These are phyloP conservation scores for Acrocalymma vagum DNA, from an alignment of 2,329 filamentous ascomycete species.

Conservation along the genomic window DNA sequence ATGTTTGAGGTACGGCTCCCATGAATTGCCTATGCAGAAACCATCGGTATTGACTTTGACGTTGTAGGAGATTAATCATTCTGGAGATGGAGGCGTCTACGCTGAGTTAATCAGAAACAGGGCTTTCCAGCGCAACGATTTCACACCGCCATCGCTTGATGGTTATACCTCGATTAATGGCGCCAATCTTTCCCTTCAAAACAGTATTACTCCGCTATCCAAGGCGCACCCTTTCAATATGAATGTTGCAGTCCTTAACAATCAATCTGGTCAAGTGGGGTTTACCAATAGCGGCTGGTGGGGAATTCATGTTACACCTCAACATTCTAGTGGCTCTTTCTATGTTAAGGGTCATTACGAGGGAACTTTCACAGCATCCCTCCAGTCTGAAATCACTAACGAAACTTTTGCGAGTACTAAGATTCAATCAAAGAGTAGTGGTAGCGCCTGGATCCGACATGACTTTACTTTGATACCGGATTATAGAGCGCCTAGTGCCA, in stretches of 20 bases:
- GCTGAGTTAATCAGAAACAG: conserved; percentile 73
- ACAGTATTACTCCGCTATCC: conserved; percentile 61
- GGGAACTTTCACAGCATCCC: conserved; percentile 31
- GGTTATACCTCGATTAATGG: conserved; percentile 65
- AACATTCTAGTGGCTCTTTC: conserved; percentile 56
- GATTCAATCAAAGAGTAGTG: conserved; percentile 9
- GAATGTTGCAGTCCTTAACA: conserved; percentile 38
- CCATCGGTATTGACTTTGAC: too few relatives aligned
- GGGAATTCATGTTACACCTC: conserved; percentile 56
- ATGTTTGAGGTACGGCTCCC: too few relatives aligned
- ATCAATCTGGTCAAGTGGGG: too few relatives aligned
- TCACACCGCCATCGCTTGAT: conserved; percentile 45
- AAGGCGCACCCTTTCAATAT: conserved; percentile 62
- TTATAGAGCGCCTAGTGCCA: conserved; percentile 46
- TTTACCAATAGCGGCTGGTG: conserved; percentile 52
- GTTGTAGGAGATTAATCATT: conserved; percentile 71
- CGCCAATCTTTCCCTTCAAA: conserved; percentile 55
- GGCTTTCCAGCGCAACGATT: conserved; percentile 65
- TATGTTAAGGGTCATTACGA: conserved; percentile 42
- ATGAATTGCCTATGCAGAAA: too few relatives aligned
- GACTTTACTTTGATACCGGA: conserved; percentile 16
- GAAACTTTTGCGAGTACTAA: conserved; percentile 21
- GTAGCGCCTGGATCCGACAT: conserved; percentile 18
- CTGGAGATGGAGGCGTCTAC: conserved; percentile 74
- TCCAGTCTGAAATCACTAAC: conserved; percentile 21